Base-by-base conservation (phyloP, 192 early-diverging fungal genomes). In the Entomortierella chlamydospora region DNA sequence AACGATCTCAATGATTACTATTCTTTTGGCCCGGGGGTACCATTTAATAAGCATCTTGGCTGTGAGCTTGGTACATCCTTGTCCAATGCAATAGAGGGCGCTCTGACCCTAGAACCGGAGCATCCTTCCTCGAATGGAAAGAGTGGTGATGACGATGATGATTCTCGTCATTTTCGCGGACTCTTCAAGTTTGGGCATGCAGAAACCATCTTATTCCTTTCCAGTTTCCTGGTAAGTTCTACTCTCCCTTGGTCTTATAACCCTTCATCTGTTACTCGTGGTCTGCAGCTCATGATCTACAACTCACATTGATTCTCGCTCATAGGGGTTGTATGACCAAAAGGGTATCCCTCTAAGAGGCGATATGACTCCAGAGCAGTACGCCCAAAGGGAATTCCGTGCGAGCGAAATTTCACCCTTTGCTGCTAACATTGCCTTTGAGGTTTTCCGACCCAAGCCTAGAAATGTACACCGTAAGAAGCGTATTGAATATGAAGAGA, bases 141-240 rank as follows among this genome's bases (percentile, higher is more conserved):
- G 4, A 22, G 37, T 30, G 64, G 25, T 66, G 50, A 50, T n/a
- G 68, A 66, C 17, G 74, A 79, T 17, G 76, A 58, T 4, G 64
- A 34, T 1, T 47, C 42, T 13, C 39, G 2, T 8, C n/a, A 37
- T 23, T 69, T 53, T 22, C 53, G 56, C 17, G 67, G 61, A 25
- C 6, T 70, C 8, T 65, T 79, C 62, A 79, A 70, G 63, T 79
- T 79, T 66, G 76, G 76, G 0, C 76, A 79, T 29, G 50, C 76
- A 20, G 76, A 79, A 30, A 70, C 76, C 8, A 70, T 79, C 25
- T n/a, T 70, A 2, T 70, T 79, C 57, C 56, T 79, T 25, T 79
- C 76, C 2, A 54, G 45, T 13, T 70, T 79, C 68, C 29, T 79
- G 68, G 74, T 79, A 64, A 34, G 20, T 23, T 12, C 5, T n/a